phyloP scores from a whole-genome alignment of 2,329 filamentous ascomycete species.

The Macrophomina tecta region DNA sequence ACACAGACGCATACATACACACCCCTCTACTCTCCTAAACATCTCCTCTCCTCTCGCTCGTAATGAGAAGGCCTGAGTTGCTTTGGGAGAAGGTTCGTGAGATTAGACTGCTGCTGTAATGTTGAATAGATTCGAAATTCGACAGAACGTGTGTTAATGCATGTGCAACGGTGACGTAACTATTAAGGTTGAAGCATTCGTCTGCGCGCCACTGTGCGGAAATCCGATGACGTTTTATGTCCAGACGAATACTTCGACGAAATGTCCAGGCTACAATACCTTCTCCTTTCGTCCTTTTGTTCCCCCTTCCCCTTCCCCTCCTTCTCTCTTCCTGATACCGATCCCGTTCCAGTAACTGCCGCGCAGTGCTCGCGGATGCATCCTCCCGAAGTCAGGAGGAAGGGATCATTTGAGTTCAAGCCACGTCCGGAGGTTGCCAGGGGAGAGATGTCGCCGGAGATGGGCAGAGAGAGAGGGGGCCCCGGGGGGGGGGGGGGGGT shows the following conservation, averaged over 20 bases:
- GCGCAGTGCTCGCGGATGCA: neutral
- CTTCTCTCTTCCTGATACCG: too few species aligned
- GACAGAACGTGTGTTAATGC: neutral
- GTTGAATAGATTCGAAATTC: conserved; percentile 6
- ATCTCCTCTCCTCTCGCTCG: neutral
- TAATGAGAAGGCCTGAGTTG: neutral
- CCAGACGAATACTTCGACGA: too few species aligned
- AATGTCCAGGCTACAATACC: too few species aligned
- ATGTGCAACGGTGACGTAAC: neutral
- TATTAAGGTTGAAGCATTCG: neutral
- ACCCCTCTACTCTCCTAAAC: neutral
- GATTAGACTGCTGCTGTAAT: conserved; percentile 19
- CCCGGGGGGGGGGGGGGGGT: too few species aligned
- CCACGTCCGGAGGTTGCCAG: neutral
- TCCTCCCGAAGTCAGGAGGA: neutral
- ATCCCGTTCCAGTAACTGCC: neutral
- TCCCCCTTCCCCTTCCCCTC: too few species aligned
- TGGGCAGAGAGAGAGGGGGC: too few species aligned
- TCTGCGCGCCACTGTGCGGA: too few species aligned
- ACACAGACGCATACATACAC: conserved; percentile 3
- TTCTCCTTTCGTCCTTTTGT: too few species aligned
- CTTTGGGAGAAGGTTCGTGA: neutral
- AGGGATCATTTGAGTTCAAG: neutral
- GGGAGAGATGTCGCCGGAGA: too few species aligned
- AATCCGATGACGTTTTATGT: too few species aligned